phyloP scores from a whole-genome alignment of 2,329 filamentous ascomycete genomes.

The Pseudogymnoascus sp. region DNA sequence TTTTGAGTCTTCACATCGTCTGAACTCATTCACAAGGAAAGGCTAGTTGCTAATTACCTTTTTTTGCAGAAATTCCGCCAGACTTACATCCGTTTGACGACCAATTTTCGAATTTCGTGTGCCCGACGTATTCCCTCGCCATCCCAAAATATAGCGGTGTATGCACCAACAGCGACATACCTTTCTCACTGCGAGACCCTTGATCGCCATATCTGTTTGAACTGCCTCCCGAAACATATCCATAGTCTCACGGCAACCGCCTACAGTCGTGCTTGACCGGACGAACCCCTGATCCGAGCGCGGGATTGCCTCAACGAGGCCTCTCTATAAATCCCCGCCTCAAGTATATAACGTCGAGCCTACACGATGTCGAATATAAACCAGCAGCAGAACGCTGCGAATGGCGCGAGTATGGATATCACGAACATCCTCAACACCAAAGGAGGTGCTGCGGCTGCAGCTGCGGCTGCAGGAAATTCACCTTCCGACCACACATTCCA shows the following conservation, averaged over 20 bases:
- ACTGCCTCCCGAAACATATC: background rate
- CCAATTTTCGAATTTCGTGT: background rate
- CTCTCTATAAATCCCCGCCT: slow-evolving; percentile 11
- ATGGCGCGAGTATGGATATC: slow-evolving; percentile 27
- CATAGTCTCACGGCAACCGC: background rate
- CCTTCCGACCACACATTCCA: slow-evolving; percentile 28
- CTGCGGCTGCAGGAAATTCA: slow-evolving; percentile 20
- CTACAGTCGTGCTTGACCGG: slow-evolving; percentile 8
- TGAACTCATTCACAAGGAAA: background rate
- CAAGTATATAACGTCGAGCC: slow-evolving; percentile 19
- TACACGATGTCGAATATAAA: slow-evolving; percentile 10
- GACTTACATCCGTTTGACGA: background rate
- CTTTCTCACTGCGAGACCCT: background rate
- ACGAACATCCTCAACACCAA: slow-evolving; percentile 32
- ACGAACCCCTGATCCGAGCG: slow-evolving; percentile 29
- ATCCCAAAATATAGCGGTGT: background rate
- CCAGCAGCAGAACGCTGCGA: slow-evolving; percentile 4
- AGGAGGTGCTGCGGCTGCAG: slow-evolving; percentile 24
- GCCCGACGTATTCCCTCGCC: background rate
- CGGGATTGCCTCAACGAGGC: slow-evolving; percentile 8
- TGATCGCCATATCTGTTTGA: background rate
- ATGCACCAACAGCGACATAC: background rate
- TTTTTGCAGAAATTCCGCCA: background rate
- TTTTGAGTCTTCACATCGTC: background rate
- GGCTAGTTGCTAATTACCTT: background rate